Evolutionary conservation across 129 eudicot species (phyloP).

Genomic region (Ambrosia trifida): DNA sequence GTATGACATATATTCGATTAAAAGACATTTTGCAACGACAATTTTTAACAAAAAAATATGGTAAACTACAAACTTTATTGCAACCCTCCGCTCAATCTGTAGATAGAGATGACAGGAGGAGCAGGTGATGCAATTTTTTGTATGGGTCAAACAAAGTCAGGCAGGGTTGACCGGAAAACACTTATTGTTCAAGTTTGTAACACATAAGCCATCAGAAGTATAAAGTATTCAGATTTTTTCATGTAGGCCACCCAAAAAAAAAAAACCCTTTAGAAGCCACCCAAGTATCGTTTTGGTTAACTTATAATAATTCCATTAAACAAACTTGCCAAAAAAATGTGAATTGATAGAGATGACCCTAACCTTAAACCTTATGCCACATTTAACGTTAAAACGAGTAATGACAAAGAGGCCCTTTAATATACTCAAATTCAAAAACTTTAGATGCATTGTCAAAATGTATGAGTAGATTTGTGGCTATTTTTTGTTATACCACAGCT

Average conservation of each 20-base stretch:
- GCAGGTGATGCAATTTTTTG: not conserved
- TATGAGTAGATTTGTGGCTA: not conserved
- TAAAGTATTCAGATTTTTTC: not conserved
- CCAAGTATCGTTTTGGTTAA: not conserved
- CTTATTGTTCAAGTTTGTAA: not conserved
- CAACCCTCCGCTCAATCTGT: not conserved
- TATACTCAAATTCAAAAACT: not conserved
- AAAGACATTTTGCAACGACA: not conserved
- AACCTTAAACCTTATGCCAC: not conserved
- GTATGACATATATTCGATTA: not conserved
- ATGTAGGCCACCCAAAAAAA: not conserved
- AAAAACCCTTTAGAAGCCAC: not conserved
- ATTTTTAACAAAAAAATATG: not conserved
- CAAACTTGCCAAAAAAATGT: not conserved
- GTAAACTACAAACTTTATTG: not conserved
- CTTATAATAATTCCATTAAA: not conserved
- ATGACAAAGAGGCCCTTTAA: not conserved
- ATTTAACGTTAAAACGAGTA: not conserved
- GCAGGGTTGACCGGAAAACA: not conserved
- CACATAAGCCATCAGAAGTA: not conserved
- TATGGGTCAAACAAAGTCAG: not conserved
- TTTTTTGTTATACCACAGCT: not conserved
- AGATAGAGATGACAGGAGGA: constrained; percentile 13
- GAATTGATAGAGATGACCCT: not conserved
- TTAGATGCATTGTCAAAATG: not conserved